Base-by-base conservation (phyloP, 371 early-diverging fungal species). In the Rhizomucor pusillus region DNA sequence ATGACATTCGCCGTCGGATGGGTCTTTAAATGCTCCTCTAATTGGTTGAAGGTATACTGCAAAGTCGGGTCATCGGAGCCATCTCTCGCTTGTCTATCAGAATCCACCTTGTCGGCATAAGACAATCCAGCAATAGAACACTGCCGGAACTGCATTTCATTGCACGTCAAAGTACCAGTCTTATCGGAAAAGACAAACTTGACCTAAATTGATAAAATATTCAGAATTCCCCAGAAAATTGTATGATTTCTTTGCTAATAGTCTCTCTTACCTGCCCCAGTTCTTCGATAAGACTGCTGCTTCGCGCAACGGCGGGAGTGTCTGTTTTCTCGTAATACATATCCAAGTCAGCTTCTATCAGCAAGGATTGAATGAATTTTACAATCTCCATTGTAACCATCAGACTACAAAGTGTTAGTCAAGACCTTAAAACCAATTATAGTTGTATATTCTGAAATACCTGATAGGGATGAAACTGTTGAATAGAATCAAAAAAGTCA, bases 151-250 rank as follows among this genome's bases (percentile, higher is more conserved):
- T 90, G 87, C 99, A 98, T 98, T 55, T 90, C 84, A 68, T 98
- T 98, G 62, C 93, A 90, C 3, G 99, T 98, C 48, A 98, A 69
- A 3, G 99, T 98, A 11, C 98, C 98, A 13, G 98, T 98, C 75
- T 92, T 91, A 69, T 91, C 93, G 16, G 89, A 89, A 55, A 92
- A 91, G 11, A 91, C 85, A 61, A 87, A 92, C 62, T 90, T 85
- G 43, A 91, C 69, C n/a, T n/a, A n/a, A n/a, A n/a, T n/a, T n/a
- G n/a, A n/a, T n/a, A n/a, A n/a, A n/a, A n/a, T n/a, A n/a, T n/a
- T n/a, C n/a, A n/a, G n/a, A n/a, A n/a, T n/a, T n/a, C n/a, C n/a
- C n/a, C n/a, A n/a, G n/a, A n/a, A n/a, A n/a, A n/a, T n/a, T n/a
- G n/a, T n/a, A n/a, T n/a, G n/a, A n/a, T n/a, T n/a, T n/a, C n/a